Conservation (phyloP, 768 basidiomycete genomes). For the Russula griseocarnosa region DNA sequence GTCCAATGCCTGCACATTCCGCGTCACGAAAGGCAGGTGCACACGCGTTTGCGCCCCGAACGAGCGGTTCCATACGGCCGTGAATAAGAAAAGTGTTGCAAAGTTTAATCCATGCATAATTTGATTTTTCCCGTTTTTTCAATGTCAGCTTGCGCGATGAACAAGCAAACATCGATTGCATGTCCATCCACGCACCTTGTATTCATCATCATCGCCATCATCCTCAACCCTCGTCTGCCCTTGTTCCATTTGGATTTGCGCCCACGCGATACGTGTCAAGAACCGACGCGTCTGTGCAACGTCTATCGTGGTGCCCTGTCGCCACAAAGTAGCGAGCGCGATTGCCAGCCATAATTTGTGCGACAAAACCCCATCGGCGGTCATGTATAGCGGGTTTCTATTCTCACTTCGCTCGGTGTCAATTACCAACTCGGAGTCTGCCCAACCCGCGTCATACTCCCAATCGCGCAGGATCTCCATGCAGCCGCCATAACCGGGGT, state of each 20-base stretch:
- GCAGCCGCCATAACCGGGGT: conserved; percentile 9
- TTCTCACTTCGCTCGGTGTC: conserved; percentile 11
- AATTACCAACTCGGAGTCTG: conserved; percentile 23
- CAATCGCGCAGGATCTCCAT: conserved; percentile 26
- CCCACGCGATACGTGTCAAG: conserved; percentile 10
- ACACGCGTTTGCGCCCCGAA: conserved; percentile 21
- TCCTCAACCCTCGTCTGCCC: conserved; percentile 7
- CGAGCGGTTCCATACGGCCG: conserved; percentile 10
- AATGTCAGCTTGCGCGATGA: conserved; percentile 13
- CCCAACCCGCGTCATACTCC: conserved; percentile 24
- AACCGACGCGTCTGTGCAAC: neutral
- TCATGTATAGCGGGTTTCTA: conserved; percentile 20
- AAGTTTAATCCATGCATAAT: conserved; percentile 7
- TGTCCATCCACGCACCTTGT: conserved; percentile 12
- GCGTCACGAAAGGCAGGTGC: conserved; percentile 17
- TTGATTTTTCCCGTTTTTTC: conserved; percentile 13
- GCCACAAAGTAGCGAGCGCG: conserved; percentile 14
- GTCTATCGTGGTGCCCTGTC: conserved; percentile 9
- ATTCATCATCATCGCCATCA: conserved; percentile 5
- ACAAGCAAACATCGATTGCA: conserved; percentile 4
- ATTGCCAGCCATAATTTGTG: conserved; percentile 24
- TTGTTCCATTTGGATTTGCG: conserved; percentile 20
- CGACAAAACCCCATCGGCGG: conserved; percentile 27
- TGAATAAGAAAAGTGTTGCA: conserved; percentile 2
- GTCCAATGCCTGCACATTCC: conserved; percentile 21